Conservation (phyloP, 805 yeast species). For the Saccharomycopsis fibuligera region DNA sequence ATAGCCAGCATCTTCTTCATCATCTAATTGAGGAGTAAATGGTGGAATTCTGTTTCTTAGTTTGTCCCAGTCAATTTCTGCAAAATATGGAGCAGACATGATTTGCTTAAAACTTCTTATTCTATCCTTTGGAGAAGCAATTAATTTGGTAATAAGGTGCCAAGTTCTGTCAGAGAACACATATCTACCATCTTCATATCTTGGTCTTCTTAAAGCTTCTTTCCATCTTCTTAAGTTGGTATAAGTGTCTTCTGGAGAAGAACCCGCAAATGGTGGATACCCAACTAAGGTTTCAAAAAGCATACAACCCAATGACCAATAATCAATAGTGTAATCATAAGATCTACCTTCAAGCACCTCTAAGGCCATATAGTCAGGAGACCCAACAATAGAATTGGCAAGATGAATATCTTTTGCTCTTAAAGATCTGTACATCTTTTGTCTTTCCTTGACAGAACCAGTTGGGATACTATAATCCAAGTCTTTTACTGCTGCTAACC, state of each 20-base stretch:
- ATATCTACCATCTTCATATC: constrained; percentile 81
- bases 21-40: constrained; percentile 92
- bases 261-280: constrained; percentile 94
- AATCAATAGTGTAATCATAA: constrained; percentile 94
- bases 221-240: constrained; percentile 91
- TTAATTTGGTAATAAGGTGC: constrained; percentile 73
- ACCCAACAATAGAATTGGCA: constrained; percentile 94
- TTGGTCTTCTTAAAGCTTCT: constrained; percentile 81
- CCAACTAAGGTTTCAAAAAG: constrained; percentile 94
- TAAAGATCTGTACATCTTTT: constrained; percentile 71
- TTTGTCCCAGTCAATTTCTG: constrained; percentile 72
- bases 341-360: constrained; percentile 92
- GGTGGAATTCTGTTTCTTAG: constrained; percentile 79
- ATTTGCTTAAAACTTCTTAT: constrained; percentile 76
- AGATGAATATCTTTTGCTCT: constrained; percentile 72
- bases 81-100: constrained; percentile 70
- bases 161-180: constrained; percentile 96
- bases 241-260: constrained; percentile 90
- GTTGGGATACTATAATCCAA: constrained; percentile 56
- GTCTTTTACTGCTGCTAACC: constrained; percentile 66
- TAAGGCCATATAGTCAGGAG: constrained; percentile 98
- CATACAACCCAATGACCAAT: constrained; percentile 98
- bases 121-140: constrained; percentile 73
- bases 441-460: constrained; percentile 80
- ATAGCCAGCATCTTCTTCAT: constrained; percentile 97